phyloP scores from a whole-genome alignment of 2,329 filamentous ascomycete species.

The Penicillium rolfsii region DNA sequence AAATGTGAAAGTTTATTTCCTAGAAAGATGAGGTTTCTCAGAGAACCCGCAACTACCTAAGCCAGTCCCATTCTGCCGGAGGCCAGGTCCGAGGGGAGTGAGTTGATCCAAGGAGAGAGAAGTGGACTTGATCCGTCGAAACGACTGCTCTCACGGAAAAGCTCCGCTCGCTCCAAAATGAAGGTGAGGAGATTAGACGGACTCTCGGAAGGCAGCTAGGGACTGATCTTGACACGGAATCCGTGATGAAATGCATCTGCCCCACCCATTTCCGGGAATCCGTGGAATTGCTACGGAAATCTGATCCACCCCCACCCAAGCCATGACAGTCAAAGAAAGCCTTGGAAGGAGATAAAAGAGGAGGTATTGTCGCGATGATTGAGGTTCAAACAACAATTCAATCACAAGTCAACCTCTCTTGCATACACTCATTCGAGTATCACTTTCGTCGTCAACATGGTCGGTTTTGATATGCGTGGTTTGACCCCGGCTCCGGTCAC shows the following conservation, averaged over 20 bases:
- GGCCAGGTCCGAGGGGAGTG: no score
- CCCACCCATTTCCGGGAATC: conserved; percentile 1
- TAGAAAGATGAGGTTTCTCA: no score
- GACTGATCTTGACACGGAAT: no score
- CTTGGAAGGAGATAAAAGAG: neutral
- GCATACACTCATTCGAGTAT: neutral
- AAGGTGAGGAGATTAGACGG: no score
- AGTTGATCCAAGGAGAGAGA: no score
- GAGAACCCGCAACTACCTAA: no score
- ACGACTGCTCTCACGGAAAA: no score
- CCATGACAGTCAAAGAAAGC: neutral
- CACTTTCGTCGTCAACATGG: conserved; percentile 21
- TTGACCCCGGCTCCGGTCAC: conserved; percentile 58
- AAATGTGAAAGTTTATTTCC: no score
- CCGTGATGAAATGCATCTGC: neutral
- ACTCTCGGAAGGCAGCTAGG: no score
- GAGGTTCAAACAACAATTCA: neutral
- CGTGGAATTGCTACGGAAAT: neutral
- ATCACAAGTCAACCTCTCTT: neutral
- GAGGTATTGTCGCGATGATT: neutral
- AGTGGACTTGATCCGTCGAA: no score
- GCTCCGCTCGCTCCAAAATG: no score
- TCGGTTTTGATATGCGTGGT: conserved; percentile 52
- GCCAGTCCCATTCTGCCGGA: no score
- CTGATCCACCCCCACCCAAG: neutral